These are phyloP conservation scores for Hemisphaericaspora xylanilytica DNA, from an alignment of 1,139 yeast genomes.

Conservation along the genomic window DNA sequence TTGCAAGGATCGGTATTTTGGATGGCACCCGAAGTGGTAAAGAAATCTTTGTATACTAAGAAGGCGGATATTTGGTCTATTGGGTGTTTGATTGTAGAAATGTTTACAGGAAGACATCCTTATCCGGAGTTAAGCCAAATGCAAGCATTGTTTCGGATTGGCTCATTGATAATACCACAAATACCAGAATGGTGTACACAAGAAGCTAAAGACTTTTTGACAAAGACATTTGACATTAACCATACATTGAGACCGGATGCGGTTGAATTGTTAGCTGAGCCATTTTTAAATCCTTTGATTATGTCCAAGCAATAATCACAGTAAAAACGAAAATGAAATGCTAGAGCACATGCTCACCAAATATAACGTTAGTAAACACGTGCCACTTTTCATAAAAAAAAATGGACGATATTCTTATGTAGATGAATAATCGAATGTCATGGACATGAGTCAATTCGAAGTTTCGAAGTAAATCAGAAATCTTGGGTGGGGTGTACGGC, in stretches of 20 bases:
- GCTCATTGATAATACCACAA: constrained; percentile 74
- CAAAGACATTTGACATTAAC: constrained; percentile 70
- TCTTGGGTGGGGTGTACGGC: too few species aligned
- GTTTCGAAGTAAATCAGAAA: too few species aligned
- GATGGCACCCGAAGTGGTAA: constrained; percentile 99
- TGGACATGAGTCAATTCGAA: too few species aligned
- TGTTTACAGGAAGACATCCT: constrained; percentile 94
- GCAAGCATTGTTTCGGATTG: constrained; percentile 94
- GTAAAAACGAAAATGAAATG: too few species aligned
- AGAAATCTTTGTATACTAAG: constrained; percentile 82
- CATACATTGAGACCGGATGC: constrained; percentile 74
- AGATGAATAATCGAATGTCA: too few species aligned
- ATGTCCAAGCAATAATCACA: constrained; percentile 40
- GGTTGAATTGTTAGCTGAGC: constrained; percentile 60
- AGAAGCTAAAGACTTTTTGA: constrained; percentile 66
- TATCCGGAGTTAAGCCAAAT: constrained; percentile 91
- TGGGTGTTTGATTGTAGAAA: constrained; percentile 87
- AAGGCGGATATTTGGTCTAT: constrained; percentile 96
- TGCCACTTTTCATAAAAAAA: too few species aligned
- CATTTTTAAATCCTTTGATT: constrained; percentile 54
- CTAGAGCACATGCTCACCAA: too few species aligned
- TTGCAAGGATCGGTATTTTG: constrained; percentile 93
- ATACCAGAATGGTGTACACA: constrained; percentile 75
- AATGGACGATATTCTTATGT: too few species aligned
- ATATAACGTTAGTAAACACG: too few species aligned